Evolutionary conservation across 78 protist genomes (phyloP), one percentile per base, ranked within the genome.

Genomic region (Polysphondylium violaceum): DNA sequence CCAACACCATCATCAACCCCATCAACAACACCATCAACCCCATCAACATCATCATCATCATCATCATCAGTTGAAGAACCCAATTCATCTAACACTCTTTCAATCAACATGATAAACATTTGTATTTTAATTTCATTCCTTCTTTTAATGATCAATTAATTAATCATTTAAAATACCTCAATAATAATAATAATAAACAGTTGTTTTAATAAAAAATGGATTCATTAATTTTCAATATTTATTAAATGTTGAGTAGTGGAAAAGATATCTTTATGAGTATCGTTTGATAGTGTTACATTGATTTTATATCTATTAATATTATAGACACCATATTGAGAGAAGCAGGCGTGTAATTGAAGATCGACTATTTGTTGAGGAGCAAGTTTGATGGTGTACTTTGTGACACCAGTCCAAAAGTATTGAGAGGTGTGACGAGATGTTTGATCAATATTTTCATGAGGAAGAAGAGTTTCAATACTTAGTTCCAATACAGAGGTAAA

Each of bases 341-440:
- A 69, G 29, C 91, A 83, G 31, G 56, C 60, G 51, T 69, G 36
- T 27, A 83, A 50, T 21, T 58, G 58, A 4, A 83, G 25, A 2
- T 83, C 73, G 2, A 25, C 31, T 40, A 36, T 69, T 59, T 83
- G 55, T 53, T 68, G 79, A 14, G 91, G 91, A 21, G 58, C 33
- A 14, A 83, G 67, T 44, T 83, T 67, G 19, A 83, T 69, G 27
- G 23, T 58, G 43, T 63, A 58, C 16, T 71, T 69, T 1, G 91
- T 83, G 2, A 41, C 43, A 33, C 91, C 91, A 53, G 91, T 83
- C 91, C 91, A 83, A 59, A 83, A 83, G 44, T 83, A 83, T 69
- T 83, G 91, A 8, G 78, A 83, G 1, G 91, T 83, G 25, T 50
- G 31, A 27, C 29, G 58, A 9, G 74, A 12, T 2, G 36, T 4